Base-by-base conservation (phyloP, 257 asterid genomes). In the Eucommia ulmoides region DNA sequence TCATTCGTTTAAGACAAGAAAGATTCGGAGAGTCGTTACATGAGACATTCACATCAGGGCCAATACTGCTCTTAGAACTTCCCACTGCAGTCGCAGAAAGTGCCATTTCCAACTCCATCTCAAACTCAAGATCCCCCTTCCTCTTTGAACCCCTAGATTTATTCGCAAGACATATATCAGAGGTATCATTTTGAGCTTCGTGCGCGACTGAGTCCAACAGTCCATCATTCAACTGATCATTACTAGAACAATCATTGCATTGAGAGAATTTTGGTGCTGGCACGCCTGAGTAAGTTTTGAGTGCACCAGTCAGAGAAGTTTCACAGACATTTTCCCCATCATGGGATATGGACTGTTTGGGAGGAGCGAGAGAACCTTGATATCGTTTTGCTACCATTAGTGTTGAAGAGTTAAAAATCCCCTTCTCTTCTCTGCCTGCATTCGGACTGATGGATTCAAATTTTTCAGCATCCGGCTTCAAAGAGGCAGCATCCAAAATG, bases 61-160 rank as follows among this genome's bases (percentile, higher is more conserved):
- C 55, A 56, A 21, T 29, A 33, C 49, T 62, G 35, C 50, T 57
- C 65, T 56, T 67, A 41, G 72, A 54, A 62, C 57, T 70, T 58
- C 51, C 85, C 54, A 71, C 23, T 35, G 88, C 77, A 50, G 96
- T 85, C 48, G 96, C 78, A 45, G 98, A 56, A 22, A 91, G 70
- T 52, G 98, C 94, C 84, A 85, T 78, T 69, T 82, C 81, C 75
- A 85, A 45, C 74, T 89, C 96, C 92, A 89, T 71, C 75, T 80
- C 80, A 70, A 82, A 86, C 69, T 86, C 94, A 55, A 82, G 52
- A 69, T 85, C 98, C 46, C 96, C 98, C 71, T 77, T 86, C 59
- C 88, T 83, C 73, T 79, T 91, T 66, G 52, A 38, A 48, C 61
- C 67, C 55, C 60, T 72, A 24, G 70, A 41, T 56, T 71, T 74